Base-by-base conservation (phyloP, 805 yeast genomes). In the Spathaspora girioi region DNA sequence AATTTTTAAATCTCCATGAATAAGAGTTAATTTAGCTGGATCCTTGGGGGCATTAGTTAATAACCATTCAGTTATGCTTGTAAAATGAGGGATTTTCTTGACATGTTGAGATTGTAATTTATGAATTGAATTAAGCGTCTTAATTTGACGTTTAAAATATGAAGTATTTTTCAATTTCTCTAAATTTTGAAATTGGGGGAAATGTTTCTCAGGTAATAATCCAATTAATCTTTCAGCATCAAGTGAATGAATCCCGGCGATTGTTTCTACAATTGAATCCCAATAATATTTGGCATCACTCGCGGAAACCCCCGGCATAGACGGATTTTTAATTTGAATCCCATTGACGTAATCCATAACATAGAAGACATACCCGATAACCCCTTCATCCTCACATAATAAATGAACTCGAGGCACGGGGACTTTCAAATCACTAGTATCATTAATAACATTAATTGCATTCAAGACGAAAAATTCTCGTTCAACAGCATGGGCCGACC, bases 1-100 rank as follows among this genome's bases (percentile, higher is more conserved):
- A 59, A 79, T 72, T 69, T 83, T 79, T 75, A 78, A 77, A 69
- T 84, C 83, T 43, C 92, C 88, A 56, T 83, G 88, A 38, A 83
- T 80, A 50, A 83, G 69, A 2, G 76, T 67, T 41, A 74, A 67
- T 12, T 67, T 60, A 5, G 65, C 57, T 1, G 82, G 77, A 53
- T 79, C 82, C n/a, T 55, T 53, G 1, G 87, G 87, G 0, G 80
- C 70, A 35, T 69, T 64, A 5, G 57, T 49, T 15, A 69, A 50
- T 32, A 81, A 61, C 77, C 80, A 82, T 2, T 61, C 49, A 12
- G 76, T 64, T 9, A 79, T 68, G 5, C 63, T 59, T 1, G 68
- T 69, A 49, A 81, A 79, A 38, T 73, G 58, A 0, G 84, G 83
- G 32, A 83, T 79, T 2, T 71, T 70, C 1, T 76, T 75, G 3